Percentiles rank a stretch among this genome's conserved stretches.
phyloP scores from a whole-genome alignment of 1,284 basidiomycete species.

The Moesziomyces aphidis region DNA sequence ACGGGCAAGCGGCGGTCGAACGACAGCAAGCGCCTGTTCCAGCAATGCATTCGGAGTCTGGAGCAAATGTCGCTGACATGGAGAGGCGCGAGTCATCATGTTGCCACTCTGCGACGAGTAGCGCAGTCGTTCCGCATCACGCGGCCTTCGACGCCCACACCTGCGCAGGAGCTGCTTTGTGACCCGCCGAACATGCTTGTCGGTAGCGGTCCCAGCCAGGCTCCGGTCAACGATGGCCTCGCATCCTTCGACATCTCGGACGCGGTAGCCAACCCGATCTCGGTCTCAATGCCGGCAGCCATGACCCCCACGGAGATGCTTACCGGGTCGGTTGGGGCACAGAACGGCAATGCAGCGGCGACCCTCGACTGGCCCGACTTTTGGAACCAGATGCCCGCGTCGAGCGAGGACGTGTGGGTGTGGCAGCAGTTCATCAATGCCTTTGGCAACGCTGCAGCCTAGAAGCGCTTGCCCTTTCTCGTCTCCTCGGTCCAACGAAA shows the following conservation, averaged over 20 bases:
- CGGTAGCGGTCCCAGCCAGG: no score
- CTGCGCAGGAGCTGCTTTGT: neutral
- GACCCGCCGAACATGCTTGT: no score
- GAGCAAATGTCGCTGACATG: constrained; percentile 19
- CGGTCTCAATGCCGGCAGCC: no score
- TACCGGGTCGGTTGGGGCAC: no score
- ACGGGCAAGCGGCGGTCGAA: neutral
- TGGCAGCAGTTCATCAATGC: constrained; percentile 19
- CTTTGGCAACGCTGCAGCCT: neutral
- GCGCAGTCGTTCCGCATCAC: constrained; percentile 18
- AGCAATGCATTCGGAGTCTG: constrained; percentile 21
- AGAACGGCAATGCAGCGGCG: neutral
- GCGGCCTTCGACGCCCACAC: constrained; percentile 7
- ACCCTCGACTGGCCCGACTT: constrained; percentile 12
- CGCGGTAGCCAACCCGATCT: no score
- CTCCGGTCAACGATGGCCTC: no score
- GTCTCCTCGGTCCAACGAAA: neutral
- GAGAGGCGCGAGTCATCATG: constrained; percentile 25
- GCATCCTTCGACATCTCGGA: no score
- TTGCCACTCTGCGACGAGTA: constrained; percentile 14
- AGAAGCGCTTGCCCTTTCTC: neutral
- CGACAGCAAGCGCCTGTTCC: constrained; percentile 11
- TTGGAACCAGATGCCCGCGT: constrained; percentile 19
- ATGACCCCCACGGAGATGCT: no score
- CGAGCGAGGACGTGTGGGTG: constrained; percentile 12